A percentile compares a stretch with the other conserved stretches of the same genome.
phyloP scores from a whole-genome alignment of 2,329 filamentous ascomycete genomes.

The Chrysosporium queenslandicum region DNA sequence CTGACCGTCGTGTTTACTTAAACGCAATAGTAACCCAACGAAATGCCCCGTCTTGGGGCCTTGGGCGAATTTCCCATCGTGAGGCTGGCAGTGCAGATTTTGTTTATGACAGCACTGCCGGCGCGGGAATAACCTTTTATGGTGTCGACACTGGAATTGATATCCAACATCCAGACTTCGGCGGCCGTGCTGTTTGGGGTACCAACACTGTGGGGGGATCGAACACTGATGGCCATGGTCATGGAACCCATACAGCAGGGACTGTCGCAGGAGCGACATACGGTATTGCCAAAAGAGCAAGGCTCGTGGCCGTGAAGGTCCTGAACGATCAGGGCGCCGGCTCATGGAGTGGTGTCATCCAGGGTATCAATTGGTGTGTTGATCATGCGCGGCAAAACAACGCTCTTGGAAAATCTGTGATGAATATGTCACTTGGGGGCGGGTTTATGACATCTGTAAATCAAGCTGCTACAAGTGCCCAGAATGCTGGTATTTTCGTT shows the following conservation, averaged over 20 bases:
- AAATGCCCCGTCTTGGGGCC: constrained; percentile 27
- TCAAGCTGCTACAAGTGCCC: constrained; percentile 29
- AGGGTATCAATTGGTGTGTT: constrained; percentile 38
- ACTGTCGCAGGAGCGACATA: constrained; percentile 28
- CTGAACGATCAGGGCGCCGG: constrained; percentile 40
- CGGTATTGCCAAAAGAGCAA: constrained; percentile 33
- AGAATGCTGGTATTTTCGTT: constrained; percentile 31
- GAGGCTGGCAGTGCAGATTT: constrained; percentile 23
- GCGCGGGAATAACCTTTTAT: constrained; percentile 29
- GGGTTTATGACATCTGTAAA: constrained; percentile 29
- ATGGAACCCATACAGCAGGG: constrained; percentile 34
- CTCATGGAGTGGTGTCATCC: constrained; percentile 38
- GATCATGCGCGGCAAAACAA: constrained; percentile 25
- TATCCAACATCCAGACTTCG: constrained; percentile 28
- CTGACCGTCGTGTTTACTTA: constrained; percentile 5
- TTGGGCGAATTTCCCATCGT: constrained; percentile 28
- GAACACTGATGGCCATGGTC: constrained; percentile 23
- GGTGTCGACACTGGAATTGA: constrained; percentile 34
- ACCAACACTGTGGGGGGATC: constrained; percentile 24
- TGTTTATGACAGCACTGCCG: constrained; percentile 29
- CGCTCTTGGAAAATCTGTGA: constrained; percentile 24
- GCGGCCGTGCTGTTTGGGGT: constrained; percentile 29
- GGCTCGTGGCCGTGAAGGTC: constrained; percentile 41
- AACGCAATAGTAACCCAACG: constrained; percentile 16
- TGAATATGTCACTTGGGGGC: constrained; percentile 33